These are phyloP conservation scores for Aaosphaeria arxii DNA, from an alignment of 2,329 filamentous ascomycete genomes.

Conservation along the genomic window DNA sequence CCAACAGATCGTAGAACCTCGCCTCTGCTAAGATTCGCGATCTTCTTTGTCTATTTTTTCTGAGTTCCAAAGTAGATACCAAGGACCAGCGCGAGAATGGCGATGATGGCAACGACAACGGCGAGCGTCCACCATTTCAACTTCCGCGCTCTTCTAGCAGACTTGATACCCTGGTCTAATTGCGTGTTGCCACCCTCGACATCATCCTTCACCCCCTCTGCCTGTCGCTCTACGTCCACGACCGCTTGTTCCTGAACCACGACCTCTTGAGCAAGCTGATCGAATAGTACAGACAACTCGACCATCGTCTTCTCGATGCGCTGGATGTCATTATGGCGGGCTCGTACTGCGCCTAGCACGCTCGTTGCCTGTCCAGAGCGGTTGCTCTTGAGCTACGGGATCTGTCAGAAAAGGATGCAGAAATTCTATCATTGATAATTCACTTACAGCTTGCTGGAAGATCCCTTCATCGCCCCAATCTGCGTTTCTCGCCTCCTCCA, in stretches of 20 bases:
- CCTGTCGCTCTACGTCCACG: constrained; percentile 61
- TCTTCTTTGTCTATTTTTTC: constrained; percentile 9
- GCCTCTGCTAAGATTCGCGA: no score
- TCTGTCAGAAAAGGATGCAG: constrained; percentile 1
- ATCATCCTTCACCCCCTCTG: constrained; percentile 63
- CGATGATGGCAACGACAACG: constrained; percentile 49
- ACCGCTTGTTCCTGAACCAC: constrained; percentile 69
- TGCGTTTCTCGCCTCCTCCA: constrained; percentile 64
- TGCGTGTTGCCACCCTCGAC: constrained; percentile 68
- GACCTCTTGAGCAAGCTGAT: constrained; percentile 71
- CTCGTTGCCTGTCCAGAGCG: constrained; percentile 69
- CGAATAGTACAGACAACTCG: constrained; percentile 68
- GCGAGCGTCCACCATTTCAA: constrained; percentile 80
- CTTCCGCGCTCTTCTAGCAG: constrained; percentile 65
- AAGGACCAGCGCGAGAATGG: constrained; percentile 49
- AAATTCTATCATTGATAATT: background rate
- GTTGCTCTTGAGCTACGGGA: constrained; percentile 66
- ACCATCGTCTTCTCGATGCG: constrained; percentile 73
- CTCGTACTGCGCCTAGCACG: constrained; percentile 74
- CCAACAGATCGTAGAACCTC: background rate
- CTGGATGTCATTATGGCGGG: constrained; percentile 79
- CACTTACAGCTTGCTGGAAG: constrained; percentile 75
- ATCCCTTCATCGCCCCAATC: constrained; percentile 78
- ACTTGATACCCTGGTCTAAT: constrained; percentile 65
- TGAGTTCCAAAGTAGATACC: constrained; percentile 48